Evolutionary conservation across 805 yeast species (phyloP), one percentile per base, ranked within the genome.

Genomic region (Kazachstania africana): DNA sequence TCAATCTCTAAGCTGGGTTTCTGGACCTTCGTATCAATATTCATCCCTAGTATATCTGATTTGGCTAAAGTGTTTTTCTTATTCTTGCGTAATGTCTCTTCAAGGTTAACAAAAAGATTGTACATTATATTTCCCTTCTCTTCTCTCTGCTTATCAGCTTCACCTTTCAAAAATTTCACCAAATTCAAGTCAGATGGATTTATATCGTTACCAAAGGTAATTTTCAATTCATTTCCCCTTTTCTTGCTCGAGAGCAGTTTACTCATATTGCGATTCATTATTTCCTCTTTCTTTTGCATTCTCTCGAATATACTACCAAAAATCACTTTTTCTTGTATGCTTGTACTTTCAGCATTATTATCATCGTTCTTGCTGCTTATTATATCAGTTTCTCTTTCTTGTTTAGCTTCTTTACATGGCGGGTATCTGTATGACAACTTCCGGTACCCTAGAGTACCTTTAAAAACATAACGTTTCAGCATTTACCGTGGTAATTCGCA

Each of bases 281-380:
- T 12, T 15, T 31, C 32, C 12, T 44, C 43, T 29, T 47, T 50
- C 28, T 41, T 39, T 40, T 42, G 44, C 27, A 50, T 39, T 16
- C 42, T 42, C 17, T 39, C 40, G 30, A 50, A 50, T 16, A 50
- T 42, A 33, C 42, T 43, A 9, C 46, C 47, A 31, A 50, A 50
- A 16, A 50, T 31, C 12, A 46, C 40, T 23, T 43, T 37, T 31
- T 50, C 55, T 29, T 45, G 45, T 5, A 50, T 36, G 27, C 47
- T 45, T 8, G 48, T 29, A 12, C 39, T 32, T 8, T 40, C 41
- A 12, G 31, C 36, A 5, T 10, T 19, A 10, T 19, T 19, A 8
- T 19, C 22, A 19, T n/a, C n/a, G n/a, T n/a, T n/a, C n/a, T n/a
- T n/a, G n/a, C n/a, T n/a, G n/a, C n/a, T n/a, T n/a, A n/a, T n/a